phyloP scores from a whole-genome alignment of 73 alveolate species.

The Paramecium sexaurelia region DNA sequence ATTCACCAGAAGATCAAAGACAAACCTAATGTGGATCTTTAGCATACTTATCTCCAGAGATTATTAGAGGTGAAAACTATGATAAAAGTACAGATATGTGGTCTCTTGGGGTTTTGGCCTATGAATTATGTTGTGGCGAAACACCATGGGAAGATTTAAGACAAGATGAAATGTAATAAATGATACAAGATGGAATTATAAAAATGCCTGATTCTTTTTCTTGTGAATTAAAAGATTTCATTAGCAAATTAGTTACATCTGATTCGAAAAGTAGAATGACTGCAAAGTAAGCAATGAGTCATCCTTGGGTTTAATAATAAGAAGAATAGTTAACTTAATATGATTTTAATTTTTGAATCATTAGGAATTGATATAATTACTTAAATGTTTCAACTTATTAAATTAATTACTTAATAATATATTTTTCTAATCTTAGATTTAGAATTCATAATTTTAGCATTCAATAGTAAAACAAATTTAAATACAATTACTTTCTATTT shows the following conservation, averaged over 20 bases:
- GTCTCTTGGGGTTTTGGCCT: constrained; percentile 69
- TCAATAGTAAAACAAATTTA: no score
- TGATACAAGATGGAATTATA: not conserved
- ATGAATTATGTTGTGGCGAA: constrained; percentile 56
- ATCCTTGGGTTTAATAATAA: constrained; percentile 33
- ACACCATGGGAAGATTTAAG: constrained; percentile 38
- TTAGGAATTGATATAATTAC: not conserved
- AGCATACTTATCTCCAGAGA: constrained; percentile 62
- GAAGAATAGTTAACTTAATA: not conserved
- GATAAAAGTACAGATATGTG: constrained; percentile 61
- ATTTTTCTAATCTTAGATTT: not conserved
- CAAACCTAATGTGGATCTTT: constrained; percentile 65
- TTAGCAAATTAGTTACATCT: not conserved
- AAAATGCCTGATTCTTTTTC: constrained; percentile 19
- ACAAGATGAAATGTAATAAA: not conserved
- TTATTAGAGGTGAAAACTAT: constrained; percentile 52
- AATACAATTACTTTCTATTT: no score
- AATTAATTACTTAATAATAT: no score
- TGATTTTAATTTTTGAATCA: not conserved
- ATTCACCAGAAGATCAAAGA: constrained; percentile 45
- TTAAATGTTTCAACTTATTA: not conserved
- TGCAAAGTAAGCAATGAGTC: not conserved
- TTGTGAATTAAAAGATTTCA: constrained; percentile 17
- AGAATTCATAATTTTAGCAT: no score
- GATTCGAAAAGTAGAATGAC: constrained; percentile 34